A percentile compares a stretch with the other conserved stretches of the same genome.
Evolutionary conservation across 2,329 filamentous ascomycete species (phyloP).

Genomic region (Sarocladium brachiariae): DNA sequence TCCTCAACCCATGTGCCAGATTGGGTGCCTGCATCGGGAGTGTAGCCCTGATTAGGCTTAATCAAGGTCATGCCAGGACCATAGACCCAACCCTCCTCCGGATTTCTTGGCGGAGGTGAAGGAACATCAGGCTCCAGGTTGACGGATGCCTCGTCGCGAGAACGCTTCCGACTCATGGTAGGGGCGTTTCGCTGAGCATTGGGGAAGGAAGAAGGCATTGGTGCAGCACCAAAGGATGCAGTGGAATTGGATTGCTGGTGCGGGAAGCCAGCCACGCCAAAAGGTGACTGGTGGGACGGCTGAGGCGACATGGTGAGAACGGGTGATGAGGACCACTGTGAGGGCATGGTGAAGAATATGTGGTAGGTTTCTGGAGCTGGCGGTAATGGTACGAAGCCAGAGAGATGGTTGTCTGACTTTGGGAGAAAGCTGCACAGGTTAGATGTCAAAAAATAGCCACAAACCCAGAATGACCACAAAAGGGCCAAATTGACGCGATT

Average conservation of each 20-base stretch:
- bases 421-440: conserved; percentile 1
- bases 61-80: conserved; percentile 68
- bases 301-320: conserved; percentile 34
- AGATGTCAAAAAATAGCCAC: conserved; percentile 4
- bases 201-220: conserved; percentile 15
- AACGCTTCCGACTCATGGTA: conserved; percentile 61
- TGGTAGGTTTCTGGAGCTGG: conserved; percentile 12
- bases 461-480: background rate
- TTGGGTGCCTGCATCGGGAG: conserved; percentile 54
- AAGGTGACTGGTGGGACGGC: conserved; percentile 25
- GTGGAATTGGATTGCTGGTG: conserved; percentile 17
- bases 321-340: conserved; percentile 37
- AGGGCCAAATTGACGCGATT: background rate
- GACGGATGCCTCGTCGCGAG: conserved; percentile 62
- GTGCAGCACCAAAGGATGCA: conserved; percentile 17
- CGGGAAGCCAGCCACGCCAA: conserved; percentile 24
- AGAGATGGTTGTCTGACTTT: background rate
- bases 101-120: conserved; percentile 35
- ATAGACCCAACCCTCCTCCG: conserved; percentile 60
- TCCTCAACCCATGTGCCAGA: conserved; percentile 70
- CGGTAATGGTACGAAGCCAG: background rate
- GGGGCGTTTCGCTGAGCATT: conserved; percentile 18
- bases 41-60: conserved; percentile 53
- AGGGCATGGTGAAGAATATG: conserved; percentile 24
- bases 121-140: conserved; percentile 57